These are phyloP conservation scores for Laguncularia racemosa DNA, from an alignment of 345 rosid genomes.

Conservation along the genomic window DNA sequence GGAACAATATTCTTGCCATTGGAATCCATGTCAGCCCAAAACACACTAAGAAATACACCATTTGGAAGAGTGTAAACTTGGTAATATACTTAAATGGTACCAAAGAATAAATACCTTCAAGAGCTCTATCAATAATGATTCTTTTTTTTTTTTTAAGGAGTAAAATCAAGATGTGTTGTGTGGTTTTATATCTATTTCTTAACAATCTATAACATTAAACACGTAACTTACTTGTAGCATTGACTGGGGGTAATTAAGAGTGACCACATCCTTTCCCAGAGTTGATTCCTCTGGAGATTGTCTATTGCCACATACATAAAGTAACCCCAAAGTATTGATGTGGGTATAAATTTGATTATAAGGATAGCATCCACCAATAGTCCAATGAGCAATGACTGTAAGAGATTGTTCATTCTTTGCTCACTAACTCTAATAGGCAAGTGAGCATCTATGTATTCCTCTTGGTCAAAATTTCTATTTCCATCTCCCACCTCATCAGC, in stretches of 20 bases:
- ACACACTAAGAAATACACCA: constrained; percentile 50
- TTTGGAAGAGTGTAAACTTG: constrained; percentile 57
- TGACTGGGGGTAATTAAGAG: constrained; percentile 69
- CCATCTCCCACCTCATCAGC: constrained; percentile 25
- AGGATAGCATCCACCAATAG: constrained; percentile 46
- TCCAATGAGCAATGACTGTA: constrained; percentile 72
- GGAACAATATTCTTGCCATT: constrained; percentile 65
- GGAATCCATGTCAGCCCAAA: constrained; percentile 85
- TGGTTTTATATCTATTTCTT: background rate
- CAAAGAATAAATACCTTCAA: constrained; percentile 62
- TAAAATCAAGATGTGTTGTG: background rate
- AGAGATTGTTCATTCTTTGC: constrained; percentile 68
- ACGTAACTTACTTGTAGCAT: constrained; percentile 49
- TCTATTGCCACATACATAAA: constrained; percentile 89
- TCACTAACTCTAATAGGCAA: constrained; percentile 79
- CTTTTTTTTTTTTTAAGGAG: no score
- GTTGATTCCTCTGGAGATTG: constrained; percentile 80
- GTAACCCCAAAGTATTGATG: constrained; percentile 87
- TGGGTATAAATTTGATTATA: constrained; percentile 53
- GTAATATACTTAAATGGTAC: constrained; percentile 63
- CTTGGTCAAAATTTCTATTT: constrained; percentile 54
- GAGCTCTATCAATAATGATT: constrained; percentile 37
- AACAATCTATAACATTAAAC: no score
- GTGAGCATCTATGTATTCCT: constrained; percentile 54
- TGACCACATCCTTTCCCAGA: constrained; percentile 72